Conservation (phyloP, 768 basidiomycete genomes). For the Xerocomellus amylosporus region DNA sequence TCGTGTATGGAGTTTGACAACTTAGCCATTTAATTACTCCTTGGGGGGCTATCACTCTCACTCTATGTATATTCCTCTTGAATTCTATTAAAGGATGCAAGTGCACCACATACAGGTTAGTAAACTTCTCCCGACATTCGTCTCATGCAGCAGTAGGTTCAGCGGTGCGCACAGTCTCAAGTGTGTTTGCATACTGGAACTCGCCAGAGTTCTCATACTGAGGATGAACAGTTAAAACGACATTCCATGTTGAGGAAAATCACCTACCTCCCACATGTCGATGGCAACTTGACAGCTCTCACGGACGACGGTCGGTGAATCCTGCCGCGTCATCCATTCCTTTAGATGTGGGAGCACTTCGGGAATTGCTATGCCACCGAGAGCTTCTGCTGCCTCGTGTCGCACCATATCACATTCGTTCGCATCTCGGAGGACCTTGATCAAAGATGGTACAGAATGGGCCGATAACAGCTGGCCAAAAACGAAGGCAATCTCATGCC, state of each 20-base stretch:
- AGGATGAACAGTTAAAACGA: background rate
- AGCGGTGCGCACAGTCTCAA: slow-evolving; percentile 25
- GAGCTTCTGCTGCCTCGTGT: slow-evolving; percentile 97
- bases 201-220: slow-evolving; percentile 80
- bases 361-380: slow-evolving; percentile 94
- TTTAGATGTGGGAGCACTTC: slow-evolving; percentile 85
- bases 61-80: background rate
- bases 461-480: slow-evolving; percentile 93
- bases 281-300: slow-evolving; percentile 97
- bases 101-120: background rate
- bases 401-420: slow-evolving; percentile 94
- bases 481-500: slow-evolving; percentile 98
- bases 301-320: slow-evolving; percentile 84
- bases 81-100: background rate
- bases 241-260: background rate
- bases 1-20: background rate
- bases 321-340: slow-evolving; percentile 76
- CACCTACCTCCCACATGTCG: slow-evolving; percentile 91
- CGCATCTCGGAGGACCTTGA: slow-evolving; percentile 69
- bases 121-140: background rate
- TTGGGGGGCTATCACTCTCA: background rate
- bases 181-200: slow-evolving; percentile 72
- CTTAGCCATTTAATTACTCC: background rate
- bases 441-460: slow-evolving; percentile 81
- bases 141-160: slow-evolving; percentile 18